Percentiles rank a stretch among this genome's conserved stretches.
Evolutionary conservation across 2,329 filamentous ascomycete genomes (phyloP).

Genomic region (Trichophyton mentagrophytes): DNA sequence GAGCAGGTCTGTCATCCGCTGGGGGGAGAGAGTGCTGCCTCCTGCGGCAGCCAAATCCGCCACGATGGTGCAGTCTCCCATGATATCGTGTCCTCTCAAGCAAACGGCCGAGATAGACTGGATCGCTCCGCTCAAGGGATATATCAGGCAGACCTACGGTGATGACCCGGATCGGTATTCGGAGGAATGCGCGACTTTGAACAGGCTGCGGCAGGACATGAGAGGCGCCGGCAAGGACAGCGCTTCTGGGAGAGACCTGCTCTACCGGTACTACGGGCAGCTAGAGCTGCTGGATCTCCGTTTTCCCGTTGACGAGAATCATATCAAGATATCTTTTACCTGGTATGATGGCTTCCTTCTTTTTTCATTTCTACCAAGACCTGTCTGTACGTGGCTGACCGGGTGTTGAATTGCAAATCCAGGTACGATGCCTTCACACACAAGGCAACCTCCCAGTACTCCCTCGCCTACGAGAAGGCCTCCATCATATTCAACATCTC

Average conservation of each 20-base stretch:
- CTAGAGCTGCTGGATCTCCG: slow-evolving; percentile 85
- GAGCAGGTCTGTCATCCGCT: not conserved
- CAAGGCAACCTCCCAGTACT: slow-evolving; percentile 93
- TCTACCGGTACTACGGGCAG: slow-evolving; percentile 97
- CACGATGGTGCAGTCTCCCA: slow-evolving; percentile 71
- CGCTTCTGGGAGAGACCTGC: slow-evolving; percentile 77
- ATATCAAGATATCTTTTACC: slow-evolving; percentile 97
- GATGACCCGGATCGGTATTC: slow-evolving; percentile 93
- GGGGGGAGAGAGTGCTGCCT: not conserved
- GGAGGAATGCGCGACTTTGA: slow-evolving; percentile 88
- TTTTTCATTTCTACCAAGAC: not conserved
- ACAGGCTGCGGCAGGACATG: slow-evolving; percentile 95
- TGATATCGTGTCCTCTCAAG: slow-evolving; percentile 88
- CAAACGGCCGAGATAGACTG: slow-evolving; percentile 97
- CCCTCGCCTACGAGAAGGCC: slow-evolving; percentile 92
- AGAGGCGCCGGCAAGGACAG: slow-evolving; percentile 93
- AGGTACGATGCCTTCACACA: slow-evolving; percentile 99
- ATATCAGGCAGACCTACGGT: slow-evolving; percentile 87
- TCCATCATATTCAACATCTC: slow-evolving; percentile 99
- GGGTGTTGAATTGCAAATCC: slow-evolving; percentile 8
- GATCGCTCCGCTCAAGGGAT: slow-evolving; percentile 79
- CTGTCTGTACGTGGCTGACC: not conserved
- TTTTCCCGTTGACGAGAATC: slow-evolving; percentile 95
- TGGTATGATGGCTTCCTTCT: slow-evolving; percentile 53
- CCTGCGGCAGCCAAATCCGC: slow-evolving; percentile 11